Percentiles rank a stretch among this genome's conserved stretches.
These are phyloP conservation scores for Hebeloma cylindrosporum DNA, from an alignment of 768 basidiomycete species.

Conservation along the genomic window DNA sequence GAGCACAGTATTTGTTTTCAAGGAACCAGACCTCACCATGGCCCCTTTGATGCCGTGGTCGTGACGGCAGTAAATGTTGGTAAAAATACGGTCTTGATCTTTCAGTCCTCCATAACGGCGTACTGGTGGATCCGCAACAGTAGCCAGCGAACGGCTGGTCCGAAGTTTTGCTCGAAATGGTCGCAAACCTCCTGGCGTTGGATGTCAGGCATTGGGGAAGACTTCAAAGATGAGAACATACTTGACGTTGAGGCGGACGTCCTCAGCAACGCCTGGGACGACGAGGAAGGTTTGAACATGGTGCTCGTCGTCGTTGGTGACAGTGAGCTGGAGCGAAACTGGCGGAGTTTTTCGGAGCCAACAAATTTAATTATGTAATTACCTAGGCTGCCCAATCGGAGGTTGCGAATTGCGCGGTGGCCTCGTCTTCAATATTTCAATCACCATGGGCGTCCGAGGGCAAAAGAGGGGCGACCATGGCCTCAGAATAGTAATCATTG, in stretches of 20 bases:
- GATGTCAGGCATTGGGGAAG: background rate
- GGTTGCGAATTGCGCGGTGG: too few relatives aligned
- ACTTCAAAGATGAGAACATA: conserved; percentile 18
- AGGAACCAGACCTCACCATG: conserved; percentile 46
- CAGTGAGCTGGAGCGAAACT: conserved; percentile 23
- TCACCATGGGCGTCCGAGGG: too few relatives aligned
- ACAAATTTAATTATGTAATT: conserved; percentile 17
- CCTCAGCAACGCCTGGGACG: conserved; percentile 37
- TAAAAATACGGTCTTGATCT: conserved; percentile 94
- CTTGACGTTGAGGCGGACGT: conserved; percentile 27
- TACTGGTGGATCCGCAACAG: conserved; percentile 82
- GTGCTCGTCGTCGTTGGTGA: conserved; percentile 32
- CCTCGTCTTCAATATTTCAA: too few relatives aligned
- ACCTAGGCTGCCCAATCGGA: too few relatives aligned
- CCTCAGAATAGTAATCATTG: too few relatives aligned
- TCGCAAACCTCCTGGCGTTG: conserved; percentile 25
- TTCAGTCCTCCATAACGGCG: conserved; percentile 90
- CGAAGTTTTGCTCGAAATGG: conserved; percentile 37
- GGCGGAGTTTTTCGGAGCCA: conserved; percentile 32
- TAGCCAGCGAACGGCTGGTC: conserved; percentile 57
- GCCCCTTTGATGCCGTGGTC: conserved; percentile 96
- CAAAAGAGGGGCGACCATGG: too few relatives aligned
- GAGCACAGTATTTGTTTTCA: background rate
- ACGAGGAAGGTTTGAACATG: conserved; percentile 36
- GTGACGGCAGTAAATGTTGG: conserved; percentile 84